phyloP scores from a whole-genome alignment of 1,284 basidiomycete species.

The Hemileia vastatrix region DNA sequence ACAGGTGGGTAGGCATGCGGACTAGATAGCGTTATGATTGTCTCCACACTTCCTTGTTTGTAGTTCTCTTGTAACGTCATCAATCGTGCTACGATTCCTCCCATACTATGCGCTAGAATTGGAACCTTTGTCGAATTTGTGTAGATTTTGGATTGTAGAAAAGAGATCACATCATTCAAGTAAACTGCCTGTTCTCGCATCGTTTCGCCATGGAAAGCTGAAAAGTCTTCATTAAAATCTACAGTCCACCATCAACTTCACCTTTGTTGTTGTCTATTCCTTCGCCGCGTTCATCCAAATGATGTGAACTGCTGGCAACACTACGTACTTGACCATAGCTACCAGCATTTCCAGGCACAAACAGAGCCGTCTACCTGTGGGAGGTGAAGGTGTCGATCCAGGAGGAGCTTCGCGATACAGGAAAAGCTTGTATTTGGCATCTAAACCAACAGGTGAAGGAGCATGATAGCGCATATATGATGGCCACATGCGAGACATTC shows the following conservation, averaged over 20 bases:
- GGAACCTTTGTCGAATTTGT: slow-evolving; percentile 24
- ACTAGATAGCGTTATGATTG: slow-evolving; percentile 39
- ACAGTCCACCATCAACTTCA: slow-evolving; percentile 59
- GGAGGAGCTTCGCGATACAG: slow-evolving; percentile 69
- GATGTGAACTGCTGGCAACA: slow-evolving; percentile 36
- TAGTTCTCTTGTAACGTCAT: slow-evolving; percentile 26
- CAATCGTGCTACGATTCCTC: slow-evolving; percentile 38
- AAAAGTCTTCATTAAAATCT: slow-evolving; percentile 44
- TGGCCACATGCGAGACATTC: slow-evolving; percentile 96
- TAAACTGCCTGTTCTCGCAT: slow-evolving; percentile 37
- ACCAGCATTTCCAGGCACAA: slow-evolving; percentile 41
- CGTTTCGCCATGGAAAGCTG: slow-evolving; percentile 40
- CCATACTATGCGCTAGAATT: slow-evolving; percentile 41
- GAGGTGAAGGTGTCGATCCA: slow-evolving; percentile 22
- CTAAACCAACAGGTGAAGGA: slow-evolving; percentile 50
- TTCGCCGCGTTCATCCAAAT: slow-evolving; percentile 33
- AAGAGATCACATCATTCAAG: slow-evolving; percentile 55
- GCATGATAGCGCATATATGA: slow-evolving; percentile 60
- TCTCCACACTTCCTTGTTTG: slow-evolving; percentile 31
- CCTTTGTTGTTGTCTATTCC: no score
- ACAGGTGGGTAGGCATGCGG: slow-evolving; percentile 39
- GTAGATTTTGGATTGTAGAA: no score
- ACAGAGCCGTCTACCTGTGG: no score
- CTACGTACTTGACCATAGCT: slow-evolving; percentile 40
- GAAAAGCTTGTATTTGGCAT: slow-evolving; percentile 67